A percentile compares a stretch with the other conserved stretches of the same genome.
Evolutionary conservation across 768 basidiomycete species (phyloP).

Genomic region (Mycena galericulata): DNA sequence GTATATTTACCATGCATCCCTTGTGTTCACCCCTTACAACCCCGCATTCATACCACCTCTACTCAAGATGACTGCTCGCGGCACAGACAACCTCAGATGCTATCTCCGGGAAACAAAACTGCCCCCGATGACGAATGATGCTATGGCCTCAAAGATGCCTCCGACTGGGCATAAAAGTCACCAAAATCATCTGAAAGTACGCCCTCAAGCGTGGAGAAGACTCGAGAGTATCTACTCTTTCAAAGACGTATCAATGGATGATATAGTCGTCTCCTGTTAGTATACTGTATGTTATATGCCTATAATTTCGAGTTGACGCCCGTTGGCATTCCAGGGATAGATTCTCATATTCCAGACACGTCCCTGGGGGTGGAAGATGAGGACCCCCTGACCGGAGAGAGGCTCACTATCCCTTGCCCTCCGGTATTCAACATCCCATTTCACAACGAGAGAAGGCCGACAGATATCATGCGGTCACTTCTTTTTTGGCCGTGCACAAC

Average conservation of each 20-base stretch:
- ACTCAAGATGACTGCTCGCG: constrained; percentile 44
- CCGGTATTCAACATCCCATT: constrained; percentile 50
- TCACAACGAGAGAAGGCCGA: constrained; percentile 50
- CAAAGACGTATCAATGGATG: constrained; percentile 43
- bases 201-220: constrained; percentile 61
- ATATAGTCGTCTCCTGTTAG: constrained; percentile 54
- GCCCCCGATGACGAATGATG: constrained; percentile 52
- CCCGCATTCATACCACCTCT: not conserved
- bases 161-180: constrained; percentile 60
- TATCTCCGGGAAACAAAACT: constrained; percentile 62
- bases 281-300: constrained; percentile 20
- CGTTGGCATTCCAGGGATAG: constrained; percentile 50
- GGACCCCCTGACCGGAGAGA: constrained; percentile 53
- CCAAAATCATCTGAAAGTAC: constrained; percentile 55
- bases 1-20: constrained; percentile 1
- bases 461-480: constrained; percentile 57
- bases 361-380: constrained; percentile 51
- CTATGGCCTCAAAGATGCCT: constrained; percentile 48
- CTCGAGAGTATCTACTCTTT: constrained; percentile 62
- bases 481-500: not conserved
- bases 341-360: constrained; percentile 48
- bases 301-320: constrained; percentile 17
- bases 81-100: constrained; percentile 56
- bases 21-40: not conserved
- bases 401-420: constrained; percentile 58